Evolutionary conservation across 176 grass and related monocot genomes (phyloP).

Genomic region (Musa schizocarpa): DNA sequence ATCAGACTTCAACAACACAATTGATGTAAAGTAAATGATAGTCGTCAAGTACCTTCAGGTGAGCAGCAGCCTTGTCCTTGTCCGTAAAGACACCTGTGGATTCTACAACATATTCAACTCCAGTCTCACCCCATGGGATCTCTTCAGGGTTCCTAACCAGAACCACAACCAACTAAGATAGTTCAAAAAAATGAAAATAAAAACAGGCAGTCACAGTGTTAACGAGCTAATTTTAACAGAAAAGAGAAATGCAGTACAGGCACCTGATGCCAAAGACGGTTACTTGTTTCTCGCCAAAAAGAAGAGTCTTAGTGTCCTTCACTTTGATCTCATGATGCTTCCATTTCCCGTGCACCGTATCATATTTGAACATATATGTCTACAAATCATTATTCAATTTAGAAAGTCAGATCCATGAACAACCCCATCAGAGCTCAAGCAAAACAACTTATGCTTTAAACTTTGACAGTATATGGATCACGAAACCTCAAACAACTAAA

Average conservation of each 20-base stretch:
- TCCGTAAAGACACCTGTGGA: slow-evolving; percentile 56
- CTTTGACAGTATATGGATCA: no score
- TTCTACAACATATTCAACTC: slow-evolving; percentile 43
- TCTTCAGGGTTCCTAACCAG: slow-evolving; percentile 44
- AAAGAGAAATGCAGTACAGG: neutral
- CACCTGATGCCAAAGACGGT: slow-evolving; percentile 33
- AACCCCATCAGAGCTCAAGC: no score
- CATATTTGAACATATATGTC: slow-evolving; percentile 72
- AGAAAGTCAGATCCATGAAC: neutral
- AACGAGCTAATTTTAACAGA: neutral
- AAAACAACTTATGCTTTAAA: no score
- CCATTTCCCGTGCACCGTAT: slow-evolving; percentile 44
- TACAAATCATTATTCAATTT: slow-evolving; percentile 4
- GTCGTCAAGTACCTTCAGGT: slow-evolving; percentile 3
- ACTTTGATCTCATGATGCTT: slow-evolving; percentile 48
- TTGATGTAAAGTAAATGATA: neutral
- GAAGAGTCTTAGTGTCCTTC: slow-evolving; percentile 53
- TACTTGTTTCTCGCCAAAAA: slow-evolving; percentile 45
- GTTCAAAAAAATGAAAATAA: neutral
- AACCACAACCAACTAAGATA: neutral
- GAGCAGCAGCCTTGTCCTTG: slow-evolving; percentile 55
- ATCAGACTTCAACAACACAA: neutral
- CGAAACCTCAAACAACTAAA: no score
- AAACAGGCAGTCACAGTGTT: neutral
- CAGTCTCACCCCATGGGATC: slow-evolving; percentile 52